Base-by-base conservation (phyloP, 345 rosid genomes). In the Hevea brasiliensis region DNA sequence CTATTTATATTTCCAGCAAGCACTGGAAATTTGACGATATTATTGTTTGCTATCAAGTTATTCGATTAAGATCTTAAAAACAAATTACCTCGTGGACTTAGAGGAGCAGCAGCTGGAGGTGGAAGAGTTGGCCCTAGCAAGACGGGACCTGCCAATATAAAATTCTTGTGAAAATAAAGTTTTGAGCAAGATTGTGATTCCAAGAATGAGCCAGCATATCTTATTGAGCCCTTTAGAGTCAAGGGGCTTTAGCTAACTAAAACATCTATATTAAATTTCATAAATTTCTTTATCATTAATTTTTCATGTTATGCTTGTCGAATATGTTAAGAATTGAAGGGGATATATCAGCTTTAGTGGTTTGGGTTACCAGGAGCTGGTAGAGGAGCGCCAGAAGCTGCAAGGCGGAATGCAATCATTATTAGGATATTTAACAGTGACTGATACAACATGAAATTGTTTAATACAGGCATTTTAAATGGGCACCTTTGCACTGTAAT, bases 381-480 rank as follows among this genome's bases (percentile, higher is more conserved):
- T 14, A 94, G 84, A 73, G 97, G 98, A 48, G 87, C 26, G 27
- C 93, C 96, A 45, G 98, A 70, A 57, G 92, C 98, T 90, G 87
- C 81, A 80, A 80, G 71, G 73, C 8, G 47, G 37, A 72, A 63
- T 0, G 26, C 17, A 74, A 59, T 18, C 47, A 29, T 3, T 18
- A 6, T 27, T 23, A 81, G 41, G 15, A 15, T 18, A 14, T 40
- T 8, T 12, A n/a, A 29, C 4, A 37, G 3, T 24, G 20, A 4
- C 3, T 29, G 23, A 61, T 23, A 42, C 35, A 47, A 44, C 42
- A 10, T 21, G 26, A 20, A 32, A 64, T 20, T 32, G 15, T 29
- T 35, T 3, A 3, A 32, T 32, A 32, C 37, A 32, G 37, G 4
- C 37, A 32, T 32, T 32, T 32, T 32, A 32, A 32, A 32, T 32